Evolutionary conservation across 2,329 filamentous ascomycete genomes (phyloP), one percentile per base, ranked within the genome.

Genomic region (Colletotrichum cuscutae): DNA sequence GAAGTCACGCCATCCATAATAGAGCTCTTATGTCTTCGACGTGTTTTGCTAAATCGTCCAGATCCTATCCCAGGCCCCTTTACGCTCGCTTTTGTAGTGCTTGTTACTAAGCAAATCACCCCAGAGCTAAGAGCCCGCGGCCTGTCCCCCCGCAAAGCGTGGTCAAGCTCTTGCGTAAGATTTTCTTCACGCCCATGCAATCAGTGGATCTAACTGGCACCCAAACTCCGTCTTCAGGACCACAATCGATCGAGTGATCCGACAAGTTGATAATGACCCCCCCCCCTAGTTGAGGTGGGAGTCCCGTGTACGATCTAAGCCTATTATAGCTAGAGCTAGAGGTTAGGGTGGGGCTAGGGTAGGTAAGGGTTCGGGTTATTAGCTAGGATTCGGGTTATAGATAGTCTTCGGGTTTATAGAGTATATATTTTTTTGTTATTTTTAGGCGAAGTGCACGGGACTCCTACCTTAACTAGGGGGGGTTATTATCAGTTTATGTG

Each of bases 151-250:
- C 65, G 69, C 65, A 72, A 53, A 58, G 9, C 58, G 42, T 46
- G 22, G 37, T 57, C 52, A 72, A 68, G 15, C 30, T 72, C 49
- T 68, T 19, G 28, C 69, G 69, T 72, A 72, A 72, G 69, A 72
- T 72, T 58, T 72, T 68, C 69, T 22, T 28, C 12, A n/a, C 5
- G 59, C 46, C 52, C 65, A 42, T 58, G 65, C 42, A 68, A 72
- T 68, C 58, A 63, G 69, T 68, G 52, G 69, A 22, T 28, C 52
- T 24, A 42, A 13, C 32, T 49, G 32, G 49, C 57, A n/a, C 7
- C 28, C 19, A 24, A 30, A 52, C 11, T 30, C 32, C 62, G 30
- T 37, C 15, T 56, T 13, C 4, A 52, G 32, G 19, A 6, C 52
- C 32, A 30, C 57, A 61, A 35, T 61, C 61, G 19, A 32, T 49